phyloP scores from a whole-genome alignment of 176 grass and related monocot genomes.

The Ensete ventricosum region DNA sequence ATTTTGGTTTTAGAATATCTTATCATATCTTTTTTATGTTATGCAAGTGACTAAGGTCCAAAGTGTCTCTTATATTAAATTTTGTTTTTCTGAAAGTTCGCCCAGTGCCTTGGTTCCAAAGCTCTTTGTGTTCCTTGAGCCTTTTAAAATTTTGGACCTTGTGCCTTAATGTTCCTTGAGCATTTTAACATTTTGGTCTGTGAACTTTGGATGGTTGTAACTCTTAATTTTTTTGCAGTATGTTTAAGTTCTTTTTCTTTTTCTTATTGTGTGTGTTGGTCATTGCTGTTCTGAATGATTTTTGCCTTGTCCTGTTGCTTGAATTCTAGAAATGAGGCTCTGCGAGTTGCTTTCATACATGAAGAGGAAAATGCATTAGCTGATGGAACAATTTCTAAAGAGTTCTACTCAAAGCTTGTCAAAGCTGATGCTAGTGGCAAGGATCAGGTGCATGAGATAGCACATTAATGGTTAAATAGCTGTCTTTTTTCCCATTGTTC shows the following conservation, averaged over 20 bases:
- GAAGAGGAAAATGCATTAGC: constrained; percentile 38
- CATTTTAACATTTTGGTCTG: not conserved
- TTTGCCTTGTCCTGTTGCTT: not conserved
- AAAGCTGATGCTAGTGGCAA: constrained; percentile 90
- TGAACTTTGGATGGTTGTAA: not conserved
- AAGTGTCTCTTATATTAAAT: too few relatives aligned
- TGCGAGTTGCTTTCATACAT: constrained; percentile 96
- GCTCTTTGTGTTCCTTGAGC: too few relatives aligned
- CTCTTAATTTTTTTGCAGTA: not conserved
- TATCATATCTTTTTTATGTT: too few relatives aligned
- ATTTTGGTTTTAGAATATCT: too few relatives aligned
- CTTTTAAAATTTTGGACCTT: too few relatives aligned
- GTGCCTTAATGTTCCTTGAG: too few relatives aligned
- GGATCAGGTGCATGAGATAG: constrained; percentile 49
- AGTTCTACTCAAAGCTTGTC: constrained; percentile 88
- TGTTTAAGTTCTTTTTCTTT: not conserved
- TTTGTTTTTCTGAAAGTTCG: too few relatives aligned
- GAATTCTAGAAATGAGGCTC: constrained; percentile 66
- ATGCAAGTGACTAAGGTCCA: too few relatives aligned
- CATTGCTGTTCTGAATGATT: not conserved
- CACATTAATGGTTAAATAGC: not conserved
- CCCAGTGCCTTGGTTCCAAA: too few relatives aligned
- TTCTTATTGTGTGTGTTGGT: not conserved
- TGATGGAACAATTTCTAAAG: constrained; percentile 35
- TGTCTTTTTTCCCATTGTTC: not conserved